These are phyloP conservation scores for Ceratocystis destructans DNA, from an alignment of 2,329 filamentous ascomycete species.

Conservation along the genomic window DNA sequence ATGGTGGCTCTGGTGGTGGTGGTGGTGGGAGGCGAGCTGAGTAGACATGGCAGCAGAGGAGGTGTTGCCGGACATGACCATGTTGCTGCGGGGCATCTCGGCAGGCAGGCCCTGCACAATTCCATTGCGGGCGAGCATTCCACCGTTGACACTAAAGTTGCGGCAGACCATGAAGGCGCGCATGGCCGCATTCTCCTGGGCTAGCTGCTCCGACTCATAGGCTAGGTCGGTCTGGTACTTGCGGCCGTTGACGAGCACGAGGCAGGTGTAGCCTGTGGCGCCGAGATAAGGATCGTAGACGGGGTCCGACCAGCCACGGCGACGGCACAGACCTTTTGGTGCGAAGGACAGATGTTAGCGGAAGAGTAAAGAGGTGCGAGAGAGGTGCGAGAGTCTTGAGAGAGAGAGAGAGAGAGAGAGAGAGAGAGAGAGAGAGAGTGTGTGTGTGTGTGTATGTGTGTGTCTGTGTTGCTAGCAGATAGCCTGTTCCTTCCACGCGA, in stretches of 20 bases:
- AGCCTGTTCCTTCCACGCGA: no score
- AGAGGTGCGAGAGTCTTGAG: neutral
- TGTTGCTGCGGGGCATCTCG: constrained; percentile 30
- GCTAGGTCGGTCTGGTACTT: constrained; percentile 86
- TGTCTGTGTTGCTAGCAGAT: neutral
- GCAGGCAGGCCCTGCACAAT: constrained; percentile 53
- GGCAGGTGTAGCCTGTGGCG: constrained; percentile 66
- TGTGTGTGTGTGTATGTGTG: neutral
- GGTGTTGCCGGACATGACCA: constrained; percentile 34
- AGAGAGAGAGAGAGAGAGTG: no score
- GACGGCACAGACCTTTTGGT: constrained; percentile 73
- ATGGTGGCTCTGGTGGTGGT: constrained; percentile 37
- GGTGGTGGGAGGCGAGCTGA: constrained; percentile 19
- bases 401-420: neutral
- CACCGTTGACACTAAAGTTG: constrained; percentile 93
- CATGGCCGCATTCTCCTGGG: constrained; percentile 88
- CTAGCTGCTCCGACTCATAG: constrained; percentile 68
- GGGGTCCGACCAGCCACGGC: constrained; percentile 86
- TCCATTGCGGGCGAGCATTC: constrained; percentile 63
- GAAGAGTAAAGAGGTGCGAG: neutral
- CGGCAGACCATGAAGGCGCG: constrained; percentile 95
- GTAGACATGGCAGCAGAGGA: constrained; percentile 26
- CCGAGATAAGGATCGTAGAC: constrained; percentile 71
- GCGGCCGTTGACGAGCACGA: constrained; percentile 87
- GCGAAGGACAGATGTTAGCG: neutral